phyloP scores from a whole-genome alignment of 1,284 basidiomycete species.

The Erythrobasidium hasegawianum region DNA sequence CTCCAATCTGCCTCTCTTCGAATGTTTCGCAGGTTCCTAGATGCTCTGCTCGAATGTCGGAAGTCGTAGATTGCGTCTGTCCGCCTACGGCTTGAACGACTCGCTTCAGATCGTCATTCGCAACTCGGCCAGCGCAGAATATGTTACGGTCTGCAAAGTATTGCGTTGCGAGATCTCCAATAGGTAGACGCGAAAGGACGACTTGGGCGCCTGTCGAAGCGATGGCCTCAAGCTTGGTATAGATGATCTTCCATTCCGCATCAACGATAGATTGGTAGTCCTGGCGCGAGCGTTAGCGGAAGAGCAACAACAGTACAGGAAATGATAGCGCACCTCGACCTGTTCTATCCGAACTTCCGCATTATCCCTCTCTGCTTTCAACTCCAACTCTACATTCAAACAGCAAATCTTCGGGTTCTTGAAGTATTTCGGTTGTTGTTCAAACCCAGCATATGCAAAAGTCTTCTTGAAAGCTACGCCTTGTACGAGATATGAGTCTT shows the following conservation, averaged over 20 bases:
- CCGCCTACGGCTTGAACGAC: slow-evolving; percentile 96
- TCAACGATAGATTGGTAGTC: slow-evolving; percentile 99
- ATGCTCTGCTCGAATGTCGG: slow-evolving; percentile 84
- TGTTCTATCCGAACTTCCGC: slow-evolving; percentile 96
- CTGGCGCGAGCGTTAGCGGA: no score
- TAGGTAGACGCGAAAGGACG: slow-evolving; percentile 95
- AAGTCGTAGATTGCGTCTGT: slow-evolving; percentile 88
- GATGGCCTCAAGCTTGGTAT: slow-evolving; percentile 93
- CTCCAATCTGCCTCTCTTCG: slow-evolving; percentile 93
- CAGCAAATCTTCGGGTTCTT: slow-evolving; percentile 83
- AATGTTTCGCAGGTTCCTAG: slow-evolving; percentile 87
- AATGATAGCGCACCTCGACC: slow-evolving; percentile 58
- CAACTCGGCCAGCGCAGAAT: slow-evolving; percentile 96
- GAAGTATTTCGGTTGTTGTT: slow-evolving; percentile 97
- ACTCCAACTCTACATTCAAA: slow-evolving; percentile 95
- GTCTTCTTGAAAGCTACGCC: slow-evolving; percentile 99
- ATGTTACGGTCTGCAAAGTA: slow-evolving; percentile 99
- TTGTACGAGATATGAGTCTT: slow-evolving; percentile 77
- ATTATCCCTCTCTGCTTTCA: slow-evolving; percentile 99
- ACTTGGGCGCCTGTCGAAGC: slow-evolving; percentile 96
- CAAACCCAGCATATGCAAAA: slow-evolving; percentile 97
- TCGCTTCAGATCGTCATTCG: slow-evolving; percentile 82
- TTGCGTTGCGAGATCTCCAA: slow-evolving; percentile 97
- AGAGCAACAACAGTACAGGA: no score
- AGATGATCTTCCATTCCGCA: slow-evolving; percentile 99